Conservation (phyloP, 768 basidiomycete species). For the Calocera viscosa region DNA sequence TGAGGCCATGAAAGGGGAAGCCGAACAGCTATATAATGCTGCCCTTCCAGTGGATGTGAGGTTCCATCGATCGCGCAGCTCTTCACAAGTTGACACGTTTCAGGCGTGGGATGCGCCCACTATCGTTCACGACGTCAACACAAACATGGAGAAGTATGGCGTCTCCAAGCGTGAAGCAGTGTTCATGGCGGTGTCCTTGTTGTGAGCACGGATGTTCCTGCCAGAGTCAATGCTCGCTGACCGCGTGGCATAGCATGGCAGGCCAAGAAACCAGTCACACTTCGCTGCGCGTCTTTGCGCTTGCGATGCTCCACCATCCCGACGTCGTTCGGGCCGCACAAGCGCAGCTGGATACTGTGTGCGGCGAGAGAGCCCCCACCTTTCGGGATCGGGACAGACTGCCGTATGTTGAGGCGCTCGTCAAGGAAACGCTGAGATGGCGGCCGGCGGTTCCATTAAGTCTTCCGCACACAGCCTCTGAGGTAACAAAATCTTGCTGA, state of each 20-base stretch:
- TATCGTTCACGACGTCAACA: neutral
- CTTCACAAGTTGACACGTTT: neutral
- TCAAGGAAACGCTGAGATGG: conserved; percentile 32
- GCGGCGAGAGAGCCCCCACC: conserved; percentile 23
- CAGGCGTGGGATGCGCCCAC: neutral
- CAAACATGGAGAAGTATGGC: neutral
- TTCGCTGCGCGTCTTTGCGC: conserved; percentile 13
- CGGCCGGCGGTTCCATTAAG: conserved; percentile 32
- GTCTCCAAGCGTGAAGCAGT: neutral
- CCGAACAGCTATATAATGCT: neutral
- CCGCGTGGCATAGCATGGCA: neutral
- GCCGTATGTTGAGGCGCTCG: conserved; percentile 30
- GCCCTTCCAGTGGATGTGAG: neutral
- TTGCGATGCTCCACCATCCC: conserved; percentile 16
- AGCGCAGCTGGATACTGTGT: conserved; percentile 10
- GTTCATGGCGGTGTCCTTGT: neutral
- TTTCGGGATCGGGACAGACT: conserved; percentile 34
- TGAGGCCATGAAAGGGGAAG: neutral
- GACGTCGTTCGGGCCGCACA: conserved; percentile 7
- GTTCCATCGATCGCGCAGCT: neutral
- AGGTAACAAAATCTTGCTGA: neutral
- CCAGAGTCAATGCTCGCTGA: neutral
- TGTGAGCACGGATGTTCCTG: neutral
- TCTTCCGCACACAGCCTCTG: neutral
- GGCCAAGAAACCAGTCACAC: conserved; percentile 4